A percentile compares a stretch with the other conserved stretches of the same genome.
Conservation (phyloP, 2,329 filamentous ascomycete species). For the Neonectria sp. region DNA sequence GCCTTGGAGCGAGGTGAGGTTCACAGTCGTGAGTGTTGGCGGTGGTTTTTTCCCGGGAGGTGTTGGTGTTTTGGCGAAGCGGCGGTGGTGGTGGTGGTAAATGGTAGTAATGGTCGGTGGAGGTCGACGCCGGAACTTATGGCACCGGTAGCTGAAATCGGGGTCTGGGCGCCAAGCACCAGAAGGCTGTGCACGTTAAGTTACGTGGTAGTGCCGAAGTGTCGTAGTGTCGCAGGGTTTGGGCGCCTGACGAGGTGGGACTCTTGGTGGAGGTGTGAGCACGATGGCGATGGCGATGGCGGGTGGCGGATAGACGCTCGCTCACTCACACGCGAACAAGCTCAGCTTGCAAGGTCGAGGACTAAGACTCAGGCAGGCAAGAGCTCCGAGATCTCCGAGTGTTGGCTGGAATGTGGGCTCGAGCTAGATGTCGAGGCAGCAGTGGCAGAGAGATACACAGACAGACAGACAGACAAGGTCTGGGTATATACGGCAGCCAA, state of each 20-base stretch:
- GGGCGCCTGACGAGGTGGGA: slow-evolving; percentile 28
- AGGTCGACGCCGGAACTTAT: slow-evolving; percentile 30
- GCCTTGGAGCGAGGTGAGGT: neutral
- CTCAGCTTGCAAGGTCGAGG: slow-evolving; percentile 3
- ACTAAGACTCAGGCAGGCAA: slow-evolving; percentile 7
- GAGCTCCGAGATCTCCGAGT: neutral
- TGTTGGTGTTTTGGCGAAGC: slow-evolving; percentile 27
- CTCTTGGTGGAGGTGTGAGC: slow-evolving; percentile 4
- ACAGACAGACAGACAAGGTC: neutral
- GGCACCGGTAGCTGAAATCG: slow-evolving; percentile 23
- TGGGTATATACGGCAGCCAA: slow-evolving; percentile 4
- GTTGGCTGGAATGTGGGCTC: slow-evolving; percentile 4
- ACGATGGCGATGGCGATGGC: slow-evolving; percentile 1
- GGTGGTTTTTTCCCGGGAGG: slow-evolving; percentile 15
- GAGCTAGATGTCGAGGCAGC: slow-evolving; percentile 1
- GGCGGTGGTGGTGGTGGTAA: slow-evolving; percentile 22
- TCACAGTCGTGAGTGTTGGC: slow-evolving; percentile 12
- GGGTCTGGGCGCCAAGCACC: slow-evolving; percentile 28
- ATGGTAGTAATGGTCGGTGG: slow-evolving; percentile 24
- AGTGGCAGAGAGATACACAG: neutral
- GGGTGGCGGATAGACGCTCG: slow-evolving; percentile 5
- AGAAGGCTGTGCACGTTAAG: slow-evolving; percentile 24
- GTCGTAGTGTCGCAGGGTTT: slow-evolving; percentile 16
- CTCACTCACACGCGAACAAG: slow-evolving; percentile 1
- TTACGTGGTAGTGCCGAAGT: slow-evolving; percentile 21